phyloP scores from a whole-genome alignment of 177 flowering plant genomes.

The Vitis hybrid region DNA sequence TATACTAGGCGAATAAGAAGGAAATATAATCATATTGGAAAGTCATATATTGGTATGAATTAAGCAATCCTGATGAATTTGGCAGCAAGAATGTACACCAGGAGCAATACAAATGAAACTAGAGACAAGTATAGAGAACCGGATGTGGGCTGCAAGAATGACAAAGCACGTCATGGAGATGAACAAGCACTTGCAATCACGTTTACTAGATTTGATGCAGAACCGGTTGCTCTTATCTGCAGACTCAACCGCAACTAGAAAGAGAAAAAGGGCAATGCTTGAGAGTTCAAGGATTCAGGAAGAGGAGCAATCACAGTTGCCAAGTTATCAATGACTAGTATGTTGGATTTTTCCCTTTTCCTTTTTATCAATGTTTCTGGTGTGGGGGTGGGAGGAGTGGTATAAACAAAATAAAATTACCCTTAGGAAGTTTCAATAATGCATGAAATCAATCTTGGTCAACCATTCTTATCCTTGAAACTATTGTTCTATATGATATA shows the following conservation, averaged over 20 bases:
- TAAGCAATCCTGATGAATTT: neutral
- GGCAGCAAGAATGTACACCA: slow-evolving; percentile 36
- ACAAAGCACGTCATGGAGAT: slow-evolving; percentile 54
- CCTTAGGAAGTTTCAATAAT: neutral
- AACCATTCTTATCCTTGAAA: neutral
- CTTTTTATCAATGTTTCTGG: neutral
- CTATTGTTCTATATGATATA: neutral
- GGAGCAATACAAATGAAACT: slow-evolving; percentile 50
- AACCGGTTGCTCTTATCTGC: slow-evolving; percentile 23
- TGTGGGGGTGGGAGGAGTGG: no score
- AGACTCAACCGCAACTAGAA: slow-evolving; percentile 8
- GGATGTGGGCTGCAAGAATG: slow-evolving; percentile 53
- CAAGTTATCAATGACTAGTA: neutral
- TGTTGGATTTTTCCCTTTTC: neutral
- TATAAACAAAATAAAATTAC: neutral
- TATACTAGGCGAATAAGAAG: no score
- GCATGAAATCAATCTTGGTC: neutral
- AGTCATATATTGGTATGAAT: no score
- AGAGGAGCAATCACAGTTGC: slow-evolving; percentile 8
- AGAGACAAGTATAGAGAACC: slow-evolving; percentile 35
- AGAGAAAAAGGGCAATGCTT: slow-evolving; percentile 30
- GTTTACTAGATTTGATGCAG: slow-evolving; percentile 44
- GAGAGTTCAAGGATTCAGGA: slow-evolving; percentile 8
- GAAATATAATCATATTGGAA: no score
- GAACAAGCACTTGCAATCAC: slow-evolving; percentile 50